These are phyloP conservation scores for Phytophthora pistaciae DNA, from an alignment of 352 stramenopile genomes.

Conservation along the genomic window DNA sequence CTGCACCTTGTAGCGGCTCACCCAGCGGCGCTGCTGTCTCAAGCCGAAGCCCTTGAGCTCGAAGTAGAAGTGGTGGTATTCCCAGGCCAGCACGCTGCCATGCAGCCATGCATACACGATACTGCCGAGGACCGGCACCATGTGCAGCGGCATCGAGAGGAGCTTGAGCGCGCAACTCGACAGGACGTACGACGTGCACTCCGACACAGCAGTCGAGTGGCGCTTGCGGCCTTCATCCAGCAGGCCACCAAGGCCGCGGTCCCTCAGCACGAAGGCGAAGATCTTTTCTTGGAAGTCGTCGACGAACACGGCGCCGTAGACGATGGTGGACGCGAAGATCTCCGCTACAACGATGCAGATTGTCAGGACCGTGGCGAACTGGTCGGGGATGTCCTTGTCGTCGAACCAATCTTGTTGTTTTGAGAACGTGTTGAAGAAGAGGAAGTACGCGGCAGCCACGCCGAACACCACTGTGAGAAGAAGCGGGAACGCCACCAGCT, in stretches of 20 bases:
- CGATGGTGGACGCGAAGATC: slow-evolving; percentile 57
- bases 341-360: slow-evolving; percentile 53
- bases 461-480: slow-evolving; percentile 51
- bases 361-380: slow-evolving; percentile 51
- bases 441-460: slow-evolving; percentile 37
- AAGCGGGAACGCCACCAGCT: slow-evolving; percentile 42
- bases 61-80: slow-evolving; percentile 64
- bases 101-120: slow-evolving; percentile 62
- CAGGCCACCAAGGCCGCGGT: slow-evolving; percentile 36
- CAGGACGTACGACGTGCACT: slow-evolving; percentile 48
- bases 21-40: slow-evolving; percentile 47
- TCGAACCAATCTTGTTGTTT: slow-evolving; percentile 45
- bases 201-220: slow-evolving; percentile 34
- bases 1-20: slow-evolving; percentile 38
- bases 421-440: slow-evolving; percentile 45
- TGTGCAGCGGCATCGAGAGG: slow-evolving; percentile 52
- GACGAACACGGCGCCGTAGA: slow-evolving; percentile 48
- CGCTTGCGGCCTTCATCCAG: slow-evolving; percentile 27
- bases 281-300: slow-evolving; percentile 57
- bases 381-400: slow-evolving; percentile 37
- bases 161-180: slow-evolving; percentile 44
- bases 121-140: slow-evolving; percentile 57
- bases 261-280: slow-evolving; percentile 49
- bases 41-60: slow-evolving; percentile 50
- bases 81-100: slow-evolving; percentile 52